phyloP scores from a whole-genome alignment of 2,329 filamentous ascomycete species.

The Exophiala phaeomuriformis region DNA sequence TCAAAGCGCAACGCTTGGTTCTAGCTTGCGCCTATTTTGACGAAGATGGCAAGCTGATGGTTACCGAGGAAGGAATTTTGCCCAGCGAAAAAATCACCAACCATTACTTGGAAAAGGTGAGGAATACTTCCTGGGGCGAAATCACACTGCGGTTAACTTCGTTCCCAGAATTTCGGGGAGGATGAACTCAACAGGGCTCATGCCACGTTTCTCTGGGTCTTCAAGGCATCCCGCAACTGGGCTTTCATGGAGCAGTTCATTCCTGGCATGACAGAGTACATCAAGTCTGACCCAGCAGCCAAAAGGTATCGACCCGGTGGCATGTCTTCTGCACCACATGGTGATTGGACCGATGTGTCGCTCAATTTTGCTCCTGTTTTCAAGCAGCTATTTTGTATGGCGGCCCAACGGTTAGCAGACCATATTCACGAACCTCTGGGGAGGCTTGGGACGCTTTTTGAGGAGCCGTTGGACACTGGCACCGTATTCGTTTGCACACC shows the following conservation, averaged over 20 bases:
- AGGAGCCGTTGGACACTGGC: slow-evolving; percentile 66
- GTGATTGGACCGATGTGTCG: slow-evolving; percentile 30
- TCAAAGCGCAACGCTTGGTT: slow-evolving; percentile 55
- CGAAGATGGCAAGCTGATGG: slow-evolving; percentile 39
- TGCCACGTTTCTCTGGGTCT: slow-evolving; percentile 81
- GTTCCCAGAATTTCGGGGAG: slow-evolving; percentile 48
- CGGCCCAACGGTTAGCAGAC: slow-evolving; percentile 65
- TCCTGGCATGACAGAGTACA: slow-evolving; percentile 63
- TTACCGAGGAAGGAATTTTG: slow-evolving; percentile 39
- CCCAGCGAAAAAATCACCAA: slow-evolving; percentile 64
- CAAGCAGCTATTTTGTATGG: slow-evolving; percentile 74
- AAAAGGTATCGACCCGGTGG: slow-evolving; percentile 18
- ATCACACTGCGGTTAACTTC: slow-evolving; percentile 18
- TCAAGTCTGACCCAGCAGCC: slow-evolving; percentile 46
- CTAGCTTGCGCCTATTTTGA: slow-evolving; percentile 42
- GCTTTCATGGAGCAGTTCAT: slow-evolving; percentile 59
- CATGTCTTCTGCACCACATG: slow-evolving; percentile 24
- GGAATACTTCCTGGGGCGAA: slow-evolving; percentile 6
- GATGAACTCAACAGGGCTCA: slow-evolving; percentile 71
- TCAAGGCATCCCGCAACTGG: slow-evolving; percentile 74
- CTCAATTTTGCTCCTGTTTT: slow-evolving; percentile 69
- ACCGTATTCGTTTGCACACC: slow-evolving; percentile 16
- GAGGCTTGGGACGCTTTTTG: slow-evolving; percentile 63
- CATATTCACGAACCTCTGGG: slow-evolving; percentile 57
- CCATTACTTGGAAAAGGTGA: slow-evolving; percentile 60